These are phyloP conservation scores for Candida sonorensis DNA, from an alignment of 805 yeast genomes.

Conservation along the genomic window DNA sequence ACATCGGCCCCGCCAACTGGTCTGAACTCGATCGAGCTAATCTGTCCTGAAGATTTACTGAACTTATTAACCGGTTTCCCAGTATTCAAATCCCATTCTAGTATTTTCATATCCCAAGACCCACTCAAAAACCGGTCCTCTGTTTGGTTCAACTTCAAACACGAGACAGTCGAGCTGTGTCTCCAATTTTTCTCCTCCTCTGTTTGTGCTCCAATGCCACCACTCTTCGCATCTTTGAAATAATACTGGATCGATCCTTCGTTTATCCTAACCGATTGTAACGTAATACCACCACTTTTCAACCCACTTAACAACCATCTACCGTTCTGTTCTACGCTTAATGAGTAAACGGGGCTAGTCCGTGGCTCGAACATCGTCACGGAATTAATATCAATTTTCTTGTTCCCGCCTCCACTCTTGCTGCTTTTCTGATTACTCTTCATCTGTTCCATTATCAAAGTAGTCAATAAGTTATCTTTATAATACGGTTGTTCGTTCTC, in stretches of 20 bases:
- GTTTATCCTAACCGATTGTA: conserved; percentile 74
- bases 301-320: conserved; percentile 82
- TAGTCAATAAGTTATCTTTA: conserved; percentile 29
- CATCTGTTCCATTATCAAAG: conserved; percentile 13
- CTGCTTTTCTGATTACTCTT: conserved; percentile 11
- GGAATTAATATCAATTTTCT: conserved; percentile 31
- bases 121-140: conserved; percentile 73
- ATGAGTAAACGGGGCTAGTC: conserved; percentile 78
- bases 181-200: conserved; percentile 23
- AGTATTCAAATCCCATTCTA: conserved; percentile 80
- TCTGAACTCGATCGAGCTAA: conserved; percentile 67
- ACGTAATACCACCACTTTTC: conserved; percentile 74
- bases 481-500: conserved; percentile 87
- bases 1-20: conserved; percentile 48
- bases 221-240: conserved; percentile 31
- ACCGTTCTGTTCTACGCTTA: conserved; percentile 79
- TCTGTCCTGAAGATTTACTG: conserved; percentile 64
- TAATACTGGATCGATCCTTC: conserved; percentile 81
- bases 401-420: conserved; percentile 3
- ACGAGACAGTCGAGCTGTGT: conserved; percentile 74
- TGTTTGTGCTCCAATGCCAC: not conserved
- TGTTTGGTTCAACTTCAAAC: conserved; percentile 50
- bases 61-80: conserved; percentile 50
- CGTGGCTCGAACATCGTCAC: conserved; percentile 43
- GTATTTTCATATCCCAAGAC: conserved; percentile 79